phyloP scores from a whole-genome alignment of 129 eudicot genomes.

The Glebionis coronaria region DNA sequence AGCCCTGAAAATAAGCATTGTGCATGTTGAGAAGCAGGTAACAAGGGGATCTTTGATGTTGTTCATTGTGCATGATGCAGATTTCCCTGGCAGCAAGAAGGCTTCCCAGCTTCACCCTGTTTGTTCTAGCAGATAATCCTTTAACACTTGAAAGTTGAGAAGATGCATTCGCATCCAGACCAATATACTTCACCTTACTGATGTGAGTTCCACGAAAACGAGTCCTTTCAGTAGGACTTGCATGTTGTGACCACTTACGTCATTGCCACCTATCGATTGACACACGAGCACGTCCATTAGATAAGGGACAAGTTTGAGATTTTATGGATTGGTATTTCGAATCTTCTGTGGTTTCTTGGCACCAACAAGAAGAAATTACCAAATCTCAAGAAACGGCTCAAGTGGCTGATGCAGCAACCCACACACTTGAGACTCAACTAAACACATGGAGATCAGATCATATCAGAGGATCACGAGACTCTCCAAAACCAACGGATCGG shows the following conservation, averaged over 20 bases:
- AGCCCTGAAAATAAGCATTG: no score
- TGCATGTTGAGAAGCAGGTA: no score
- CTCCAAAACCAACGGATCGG: slow-evolving; percentile 33
- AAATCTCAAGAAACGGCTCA: slow-evolving; percentile 66
- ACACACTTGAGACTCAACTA: slow-evolving; percentile 55
- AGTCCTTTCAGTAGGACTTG: slow-evolving; percentile 82
- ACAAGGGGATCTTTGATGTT: no score
- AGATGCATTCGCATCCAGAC: slow-evolving; percentile 38
- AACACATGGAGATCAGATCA: slow-evolving; percentile 45
- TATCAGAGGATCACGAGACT: slow-evolving; percentile 48
- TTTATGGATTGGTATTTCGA: slow-evolving; percentile 37
- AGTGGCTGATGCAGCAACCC: slow-evolving; percentile 65
- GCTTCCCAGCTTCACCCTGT: slow-evolving; percentile 81
- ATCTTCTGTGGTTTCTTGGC: slow-evolving; percentile 18
- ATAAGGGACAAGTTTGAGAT: slow-evolving; percentile 44
- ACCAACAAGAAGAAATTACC: slow-evolving; percentile 29
- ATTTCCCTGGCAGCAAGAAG: slow-evolving; percentile 98
- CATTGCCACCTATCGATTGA: slow-evolving; percentile 96
- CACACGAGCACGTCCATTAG: slow-evolving; percentile 86
- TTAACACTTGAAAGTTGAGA: slow-evolving; percentile 58
- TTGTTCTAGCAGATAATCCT: slow-evolving; percentile 92
- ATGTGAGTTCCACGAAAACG: slow-evolving; percentile 55
- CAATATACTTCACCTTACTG: slow-evolving; percentile 31
- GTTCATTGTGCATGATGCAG: no score
- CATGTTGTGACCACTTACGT: slow-evolving; percentile 82